These are phyloP conservation scores for Ophiocytium majus DNA, from an alignment of 352 stramenopile genomes.

Conservation along the genomic window DNA sequence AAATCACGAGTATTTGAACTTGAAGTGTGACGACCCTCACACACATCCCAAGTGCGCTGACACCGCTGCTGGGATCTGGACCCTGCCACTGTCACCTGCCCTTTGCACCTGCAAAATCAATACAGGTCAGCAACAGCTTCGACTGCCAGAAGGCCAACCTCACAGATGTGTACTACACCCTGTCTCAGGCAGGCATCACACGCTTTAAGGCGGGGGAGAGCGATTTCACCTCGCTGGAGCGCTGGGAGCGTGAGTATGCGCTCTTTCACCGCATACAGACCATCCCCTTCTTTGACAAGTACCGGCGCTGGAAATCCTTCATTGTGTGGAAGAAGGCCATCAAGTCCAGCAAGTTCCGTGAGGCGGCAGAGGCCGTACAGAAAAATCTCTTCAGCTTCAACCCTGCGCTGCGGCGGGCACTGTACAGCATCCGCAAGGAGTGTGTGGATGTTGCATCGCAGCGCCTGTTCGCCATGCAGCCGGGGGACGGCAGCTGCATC, in stretches of 20 bases:
- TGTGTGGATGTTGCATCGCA: slow-evolving; percentile 33
- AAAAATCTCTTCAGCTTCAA: slow-evolving; percentile 80
- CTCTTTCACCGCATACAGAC: slow-evolving; percentile 79
- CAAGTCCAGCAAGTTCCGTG: slow-evolving; percentile 74
- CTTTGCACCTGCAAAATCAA: background rate
- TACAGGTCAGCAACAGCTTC: slow-evolving; percentile 47
- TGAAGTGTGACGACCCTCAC: no score
- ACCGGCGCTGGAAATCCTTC: slow-evolving; percentile 88
- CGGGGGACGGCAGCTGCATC: slow-evolving; percentile 8
- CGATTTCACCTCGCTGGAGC: slow-evolving; percentile 83
- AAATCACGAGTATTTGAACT: no score
- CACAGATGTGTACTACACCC: slow-evolving; percentile 78
- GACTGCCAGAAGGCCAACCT: slow-evolving; percentile 39
- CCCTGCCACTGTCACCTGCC: background rate
- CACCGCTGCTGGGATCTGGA: background rate
- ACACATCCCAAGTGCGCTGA: background rate
- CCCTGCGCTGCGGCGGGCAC: slow-evolving; percentile 71
- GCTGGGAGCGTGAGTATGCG: slow-evolving; percentile 85
- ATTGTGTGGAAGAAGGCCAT: slow-evolving; percentile 85
- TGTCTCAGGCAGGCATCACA: slow-evolving; percentile 83
- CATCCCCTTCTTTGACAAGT: slow-evolving; percentile 84
- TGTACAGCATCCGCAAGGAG: slow-evolving; percentile 65
- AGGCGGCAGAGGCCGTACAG: slow-evolving; percentile 74
- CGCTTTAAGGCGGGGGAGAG: slow-evolving; percentile 77
- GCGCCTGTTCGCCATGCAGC: slow-evolving; percentile 33